Conservation (phyloP, 2,329 filamentous ascomycete genomes). For the Acephala macrosclerotiorum region DNA sequence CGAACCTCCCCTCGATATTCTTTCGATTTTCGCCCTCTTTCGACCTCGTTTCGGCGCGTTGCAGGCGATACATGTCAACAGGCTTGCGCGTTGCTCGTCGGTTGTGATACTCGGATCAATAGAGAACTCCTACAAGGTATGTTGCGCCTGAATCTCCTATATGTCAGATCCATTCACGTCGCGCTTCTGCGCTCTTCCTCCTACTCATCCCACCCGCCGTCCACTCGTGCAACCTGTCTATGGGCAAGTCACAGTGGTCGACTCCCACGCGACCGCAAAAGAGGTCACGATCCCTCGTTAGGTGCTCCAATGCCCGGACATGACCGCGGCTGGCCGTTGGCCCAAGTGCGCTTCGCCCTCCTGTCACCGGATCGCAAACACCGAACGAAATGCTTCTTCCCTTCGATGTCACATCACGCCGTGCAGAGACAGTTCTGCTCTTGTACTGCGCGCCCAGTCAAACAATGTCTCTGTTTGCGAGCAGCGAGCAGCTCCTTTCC, state of each 20-base stretch:
- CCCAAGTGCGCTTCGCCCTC: slow-evolving; percentile 31
- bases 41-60: slow-evolving; percentile 25
- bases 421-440: slow-evolving; percentile 23
- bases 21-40: slow-evolving; percentile 10
- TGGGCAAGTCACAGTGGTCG: slow-evolving; percentile 30
- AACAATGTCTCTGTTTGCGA: slow-evolving; percentile 41
- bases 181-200: neutral
- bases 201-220: slow-evolving; percentile 28
- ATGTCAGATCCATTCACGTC: slow-evolving; percentile 21
- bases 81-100: slow-evolving; percentile 31
- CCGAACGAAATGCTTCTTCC: slow-evolving; percentile 37
- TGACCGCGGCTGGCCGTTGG: slow-evolving; percentile 35
- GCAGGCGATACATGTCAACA: slow-evolving; percentile 24
- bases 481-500: neutral
- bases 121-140: slow-evolving; percentile 8
- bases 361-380: slow-evolving; percentile 43
- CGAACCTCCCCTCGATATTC: slow-evolving; percentile 15
- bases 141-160: slow-evolving; percentile 13
- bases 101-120: slow-evolving; percentile 25
- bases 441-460: slow-evolving; percentile 35
- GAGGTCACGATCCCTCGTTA: slow-evolving; percentile 42
- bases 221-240: slow-evolving; percentile 25
- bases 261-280: slow-evolving; percentile 38
- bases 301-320: slow-evolving; percentile 38
- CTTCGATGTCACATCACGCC: slow-evolving; percentile 37